Base-by-base conservation (phyloP, 495 filamentous ascomycete genomes). In the Darksidea phi region DNA sequence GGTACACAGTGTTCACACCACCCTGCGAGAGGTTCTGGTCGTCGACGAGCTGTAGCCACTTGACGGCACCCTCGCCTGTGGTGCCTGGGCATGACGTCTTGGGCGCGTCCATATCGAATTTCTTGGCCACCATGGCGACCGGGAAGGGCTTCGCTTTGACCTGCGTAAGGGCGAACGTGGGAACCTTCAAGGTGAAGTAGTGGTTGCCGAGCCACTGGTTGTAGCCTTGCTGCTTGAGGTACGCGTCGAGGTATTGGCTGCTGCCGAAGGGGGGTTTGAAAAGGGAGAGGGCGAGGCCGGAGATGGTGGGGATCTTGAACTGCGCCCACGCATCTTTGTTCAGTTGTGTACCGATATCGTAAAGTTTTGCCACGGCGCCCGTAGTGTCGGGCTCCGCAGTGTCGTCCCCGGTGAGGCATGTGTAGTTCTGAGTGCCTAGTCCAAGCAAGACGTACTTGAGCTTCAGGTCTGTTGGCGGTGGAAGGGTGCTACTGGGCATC, bases 381-480 rank as follows among this genome's bases (percentile, higher is more conserved):
- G 54, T 58, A 21, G 59, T 49, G 2, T 20, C 55, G 23, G 63
- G 59, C 21, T 32, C 57, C 12, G 63, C 58, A n/a, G 59, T 57
- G 28, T 47, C 52, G 28, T 56, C 47, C 43, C 37, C 47, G n/a
- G 54, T 25, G n/a, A 41, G 13, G 53, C 67, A 70, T 15, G 67
- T 70, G 48, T 70, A 70, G 54, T 70, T 70, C 49, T 70, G 67
- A 15, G 67, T 70, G 28, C 67, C 67, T 11, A 67, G 48, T 10
- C 67, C 67, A n/a, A 70, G 60, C 1, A 24, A 47, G 24, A 70
- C 59, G 45, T 48, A 67, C 56, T 70, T 70, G 45, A 70, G 67
- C 18, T 53, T n/a, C 6, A 63, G 37, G 18, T 46, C 64, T 6
- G 18, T 41, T 11, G 64, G 64, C 12, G 49, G 0, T 37, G 63